Evolutionary conservation across 208 protist species (phyloP), one percentile per base, ranked within the genome.

Genomic region (Leishmania martiniquensis): DNA sequence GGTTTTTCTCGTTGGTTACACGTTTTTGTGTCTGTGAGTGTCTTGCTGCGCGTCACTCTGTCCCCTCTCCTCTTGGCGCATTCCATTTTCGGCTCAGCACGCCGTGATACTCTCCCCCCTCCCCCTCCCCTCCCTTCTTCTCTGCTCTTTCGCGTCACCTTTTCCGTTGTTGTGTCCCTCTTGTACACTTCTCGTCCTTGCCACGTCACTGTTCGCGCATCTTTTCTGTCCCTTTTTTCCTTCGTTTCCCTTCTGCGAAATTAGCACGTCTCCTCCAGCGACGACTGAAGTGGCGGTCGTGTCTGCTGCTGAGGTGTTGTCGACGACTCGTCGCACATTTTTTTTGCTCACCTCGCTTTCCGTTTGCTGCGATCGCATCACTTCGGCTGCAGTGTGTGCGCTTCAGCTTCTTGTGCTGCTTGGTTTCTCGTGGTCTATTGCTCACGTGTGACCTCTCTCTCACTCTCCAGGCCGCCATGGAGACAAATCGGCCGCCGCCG

Each of bases 401-500:
- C n/a, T n/a, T 17, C 22, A 29, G 22, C 29, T 69, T n/a, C 2
- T 4, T 47, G 66, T 10, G 47, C 9, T 25, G 2, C 4, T 45
- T 2, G 39, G n/a, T 59, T 47, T 59, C 12, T 32, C 13, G 3
- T 22, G 4, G 32, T 57, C 25, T 57, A 0, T 20, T 34, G 42
- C 9, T 17, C 52, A 29, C 20, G 7, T 9, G 12, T 34, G 9
- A 32, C 22, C 12, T 32, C 29, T 32, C 44, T 44, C 7, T 17
- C 12, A 6, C 44, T 71, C 12, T 22, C 52, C 22, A n/a, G 25
- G 66, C 32, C 44, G 49, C 49, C 29, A 83, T 83, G 79, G 79
- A 83, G 52, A 57, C 75, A 4, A 76, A 79, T 44, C 45, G 74
- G 9, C 74, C 59, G 6, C 76, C 69, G 1, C 76, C 79, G 3